Conservation (phyloP, 179 eudicot genomes). For the Gypsophila paniculata region DNA sequence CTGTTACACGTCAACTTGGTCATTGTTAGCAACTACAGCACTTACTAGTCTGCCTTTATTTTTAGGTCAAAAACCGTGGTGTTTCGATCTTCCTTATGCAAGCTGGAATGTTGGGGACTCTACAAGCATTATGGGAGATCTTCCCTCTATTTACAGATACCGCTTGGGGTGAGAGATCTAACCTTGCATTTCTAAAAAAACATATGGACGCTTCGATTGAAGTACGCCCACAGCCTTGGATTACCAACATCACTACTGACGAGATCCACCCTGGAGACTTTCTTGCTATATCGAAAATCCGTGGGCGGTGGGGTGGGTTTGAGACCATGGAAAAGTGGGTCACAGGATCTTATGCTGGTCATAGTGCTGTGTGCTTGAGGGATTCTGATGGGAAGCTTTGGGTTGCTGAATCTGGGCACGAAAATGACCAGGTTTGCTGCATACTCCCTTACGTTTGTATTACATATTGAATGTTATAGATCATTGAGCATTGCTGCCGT, state of each 20-base stretch:
- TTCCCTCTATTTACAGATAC: conserved; percentile 86
- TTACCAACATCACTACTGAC: conserved; percentile 62
- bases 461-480: neutral
- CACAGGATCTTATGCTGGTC: conserved; percentile 95
- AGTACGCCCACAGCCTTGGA: conserved; percentile 87
- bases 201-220: conserved; percentile 87
- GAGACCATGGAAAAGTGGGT: conserved; percentile 99
- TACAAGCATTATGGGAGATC: conserved; percentile 85
- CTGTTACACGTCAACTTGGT: conserved; percentile 3
- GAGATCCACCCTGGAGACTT: conserved; percentile 97
- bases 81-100: conserved; percentile 93
- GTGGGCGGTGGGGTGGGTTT: conserved; percentile 98
- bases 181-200: conserved; percentile 70
- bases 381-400: conserved; percentile 91
- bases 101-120: conserved; percentile 94
- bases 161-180: conserved; percentile 86
- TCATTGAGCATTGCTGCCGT: neutral
- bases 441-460: neutral
- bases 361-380: conserved; percentile 83
- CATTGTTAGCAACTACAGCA: conserved; percentile 8
- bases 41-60: conserved; percentile 10
- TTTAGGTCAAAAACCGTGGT: conserved; percentile 71
- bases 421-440: conserved; percentile 65
- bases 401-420: conserved; percentile 99
- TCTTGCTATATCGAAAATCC: conserved; percentile 85